phyloP scores from a whole-genome alignment of 805 yeast species.

The Debaryomyces castellii region DNA sequence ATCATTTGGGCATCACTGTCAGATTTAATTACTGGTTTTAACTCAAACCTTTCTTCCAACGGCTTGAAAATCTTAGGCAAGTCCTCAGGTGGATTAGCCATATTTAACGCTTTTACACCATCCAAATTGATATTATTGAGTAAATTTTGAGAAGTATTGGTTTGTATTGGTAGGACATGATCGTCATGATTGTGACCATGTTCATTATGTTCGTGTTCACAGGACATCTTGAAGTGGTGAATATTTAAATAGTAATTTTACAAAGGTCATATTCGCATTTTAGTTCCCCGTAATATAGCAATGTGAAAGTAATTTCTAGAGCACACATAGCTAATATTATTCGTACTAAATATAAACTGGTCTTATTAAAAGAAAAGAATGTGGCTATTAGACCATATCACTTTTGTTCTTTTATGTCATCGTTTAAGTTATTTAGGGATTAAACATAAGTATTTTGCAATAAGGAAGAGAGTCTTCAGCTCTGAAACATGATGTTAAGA shows the following conservation, averaged over 20 bases:
- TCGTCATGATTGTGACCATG: slow-evolving; percentile 19
- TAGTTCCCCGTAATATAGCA: neutral
- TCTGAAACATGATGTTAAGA: too few relatives aligned
- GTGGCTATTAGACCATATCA: too few relatives aligned
- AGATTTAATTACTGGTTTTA: slow-evolving; percentile 50
- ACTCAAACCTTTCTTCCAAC: slow-evolving; percentile 47
- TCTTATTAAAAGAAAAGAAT: too few relatives aligned
- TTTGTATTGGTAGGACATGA: slow-evolving; percentile 66
- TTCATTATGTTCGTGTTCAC: slow-evolving; percentile 28
- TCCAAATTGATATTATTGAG: slow-evolving; percentile 58
- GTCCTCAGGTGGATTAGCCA: slow-evolving; percentile 52
- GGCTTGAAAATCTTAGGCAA: slow-evolving; percentile 52
- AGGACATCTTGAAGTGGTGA: slow-evolving; percentile 19
- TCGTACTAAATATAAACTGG: too few relatives aligned
- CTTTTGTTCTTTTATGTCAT: too few relatives aligned
- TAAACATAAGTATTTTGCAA: too few relatives aligned
- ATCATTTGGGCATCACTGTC: slow-evolving; percentile 85
- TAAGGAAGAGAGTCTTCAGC: too few relatives aligned
- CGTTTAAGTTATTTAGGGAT: too few relatives aligned
- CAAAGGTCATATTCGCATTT: neutral
- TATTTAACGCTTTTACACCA: slow-evolving; percentile 63
- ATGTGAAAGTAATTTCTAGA: too few relatives aligned
- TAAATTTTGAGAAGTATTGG: slow-evolving; percentile 68
- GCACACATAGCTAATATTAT: too few relatives aligned
- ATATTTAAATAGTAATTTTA: neutral